phyloP scores from a whole-genome alignment of 2,329 filamentous ascomycete genomes.

The Alternaria ethzedia region DNA sequence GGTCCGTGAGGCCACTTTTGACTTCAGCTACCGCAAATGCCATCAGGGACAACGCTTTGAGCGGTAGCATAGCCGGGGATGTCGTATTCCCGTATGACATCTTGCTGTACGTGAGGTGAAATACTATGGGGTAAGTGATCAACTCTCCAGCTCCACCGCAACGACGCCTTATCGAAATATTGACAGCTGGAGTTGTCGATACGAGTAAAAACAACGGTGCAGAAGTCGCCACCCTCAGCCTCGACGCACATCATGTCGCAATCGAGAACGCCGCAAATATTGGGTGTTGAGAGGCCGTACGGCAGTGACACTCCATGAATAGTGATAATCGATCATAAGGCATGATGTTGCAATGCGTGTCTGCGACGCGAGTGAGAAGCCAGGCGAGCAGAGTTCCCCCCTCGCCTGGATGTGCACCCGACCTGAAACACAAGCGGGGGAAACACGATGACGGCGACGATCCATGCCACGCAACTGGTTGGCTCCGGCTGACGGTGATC shows the following conservation, averaged over 20 bases:
- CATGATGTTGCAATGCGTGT: background rate
- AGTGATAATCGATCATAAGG: background rate
- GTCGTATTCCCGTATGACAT: background rate
- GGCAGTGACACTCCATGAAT: background rate
- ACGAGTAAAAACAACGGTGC: background rate
- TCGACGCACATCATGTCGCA: background rate
- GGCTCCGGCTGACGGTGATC: background rate
- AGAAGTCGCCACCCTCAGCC: background rate
- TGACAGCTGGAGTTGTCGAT: background rate
- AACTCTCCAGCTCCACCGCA: background rate
- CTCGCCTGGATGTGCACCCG: background rate
- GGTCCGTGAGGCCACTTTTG: background rate
- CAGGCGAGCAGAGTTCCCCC: background rate
- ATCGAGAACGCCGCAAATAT: background rate
- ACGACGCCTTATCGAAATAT: background rate
- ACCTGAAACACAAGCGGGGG: constrained; percentile 16
- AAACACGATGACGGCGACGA: constrained; percentile 7
- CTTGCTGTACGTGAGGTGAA: background rate
- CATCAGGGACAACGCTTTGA: background rate
- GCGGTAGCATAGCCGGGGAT: background rate
- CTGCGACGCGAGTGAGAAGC: background rate
- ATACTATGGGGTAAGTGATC: background rate
- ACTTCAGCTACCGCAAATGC: background rate
- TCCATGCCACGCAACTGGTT: constrained; percentile 1
- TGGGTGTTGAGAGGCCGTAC: background rate